Percentiles rank a stretch among this genome's conserved stretches.
phyloP scores from a whole-genome alignment of 106 monocot species.

The Amphibolis antarctica region DNA sequence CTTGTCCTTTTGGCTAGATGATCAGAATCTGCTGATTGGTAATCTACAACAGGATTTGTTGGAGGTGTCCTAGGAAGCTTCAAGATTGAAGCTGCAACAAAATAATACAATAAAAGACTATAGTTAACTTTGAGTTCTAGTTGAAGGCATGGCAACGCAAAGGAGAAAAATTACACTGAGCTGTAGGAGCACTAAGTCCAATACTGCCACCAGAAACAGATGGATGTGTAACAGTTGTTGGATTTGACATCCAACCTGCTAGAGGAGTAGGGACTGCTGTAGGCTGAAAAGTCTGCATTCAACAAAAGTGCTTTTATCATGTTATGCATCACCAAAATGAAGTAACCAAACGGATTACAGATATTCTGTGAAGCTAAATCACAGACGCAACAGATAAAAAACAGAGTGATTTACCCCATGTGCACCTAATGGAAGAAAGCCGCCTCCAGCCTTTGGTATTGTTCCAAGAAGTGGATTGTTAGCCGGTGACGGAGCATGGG shows the following conservation, averaged over 20 bases:
- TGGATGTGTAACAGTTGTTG: slow-evolving; percentile 57
- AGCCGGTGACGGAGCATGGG: slow-evolving; percentile 62
- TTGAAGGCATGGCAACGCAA: slow-evolving; percentile 12
- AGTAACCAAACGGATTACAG: neutral
- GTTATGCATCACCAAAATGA: neutral
- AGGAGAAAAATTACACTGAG: slow-evolving; percentile 10
- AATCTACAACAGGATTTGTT: slow-evolving; percentile 37
- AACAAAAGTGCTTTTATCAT: slow-evolving; percentile 1
- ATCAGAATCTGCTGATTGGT: slow-evolving; percentile 67
- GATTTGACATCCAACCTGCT: slow-evolving; percentile 92
- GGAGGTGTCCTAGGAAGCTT: slow-evolving; percentile 61
- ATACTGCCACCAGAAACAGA: slow-evolving; percentile 65
- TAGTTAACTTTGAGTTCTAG: neutral
- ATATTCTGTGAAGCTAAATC: neutral
- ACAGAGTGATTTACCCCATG: slow-evolving; percentile 48
- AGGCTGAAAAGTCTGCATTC: slow-evolving; percentile 66
- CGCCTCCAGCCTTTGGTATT: slow-evolving; percentile 65
- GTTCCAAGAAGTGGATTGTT: slow-evolving; percentile 61
- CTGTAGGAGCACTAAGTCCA: slow-evolving; percentile 49
- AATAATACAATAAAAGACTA: neutral
- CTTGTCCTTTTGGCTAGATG: slow-evolving; percentile 44
- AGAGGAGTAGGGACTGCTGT: slow-evolving; percentile 60
- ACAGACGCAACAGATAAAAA: neutral
- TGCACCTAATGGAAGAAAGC: slow-evolving; percentile 72
- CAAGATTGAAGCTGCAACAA: slow-evolving; percentile 37